Evolutionary conservation across 331 rosid genomes (phyloP).

Genomic region (Rhamnella rubrinervis): DNA sequence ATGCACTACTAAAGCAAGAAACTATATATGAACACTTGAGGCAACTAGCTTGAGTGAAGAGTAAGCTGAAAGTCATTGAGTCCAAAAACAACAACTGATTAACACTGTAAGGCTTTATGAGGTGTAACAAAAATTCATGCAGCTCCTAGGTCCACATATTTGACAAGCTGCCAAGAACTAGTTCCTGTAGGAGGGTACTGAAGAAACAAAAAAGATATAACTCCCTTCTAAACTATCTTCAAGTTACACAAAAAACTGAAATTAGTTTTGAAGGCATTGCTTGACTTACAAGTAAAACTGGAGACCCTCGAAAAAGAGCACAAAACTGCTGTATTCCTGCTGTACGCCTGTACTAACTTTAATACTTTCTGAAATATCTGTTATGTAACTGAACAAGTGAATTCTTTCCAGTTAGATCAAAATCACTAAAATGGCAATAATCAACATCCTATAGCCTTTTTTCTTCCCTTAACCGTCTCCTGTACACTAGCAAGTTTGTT

Average conservation of each 20-base stretch:
- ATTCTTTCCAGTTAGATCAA: constrained; percentile 21
- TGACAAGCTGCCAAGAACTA: constrained; percentile 14
- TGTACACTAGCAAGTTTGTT: constrained; percentile 41
- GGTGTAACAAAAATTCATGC: constrained; percentile 10
- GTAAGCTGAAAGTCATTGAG: constrained; percentile 6
- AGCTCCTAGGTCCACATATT: constrained; percentile 28
- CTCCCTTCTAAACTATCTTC: constrained; percentile 29
- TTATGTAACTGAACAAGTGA: constrained; percentile 22
- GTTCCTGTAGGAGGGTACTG: background rate
- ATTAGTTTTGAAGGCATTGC: constrained; percentile 31
- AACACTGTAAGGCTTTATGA: constrained; percentile 15
- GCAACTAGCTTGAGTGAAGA: background rate
- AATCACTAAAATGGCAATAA: constrained; percentile 15
- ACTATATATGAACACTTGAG: background rate
- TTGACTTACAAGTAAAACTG: constrained; percentile 34
- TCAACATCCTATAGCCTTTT: constrained; percentile 24
- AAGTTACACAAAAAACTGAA: constrained; percentile 20
- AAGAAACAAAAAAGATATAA: constrained; percentile 3
- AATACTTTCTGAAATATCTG: background rate
- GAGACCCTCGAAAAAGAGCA: constrained; percentile 33
- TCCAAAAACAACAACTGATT: background rate
- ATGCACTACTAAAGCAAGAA: background rate
- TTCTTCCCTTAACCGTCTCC: constrained; percentile 33
- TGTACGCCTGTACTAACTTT: constrained; percentile 12
- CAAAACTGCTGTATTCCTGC: constrained; percentile 15